A percentile compares a stretch with the other conserved stretches of the same genome.
These are phyloP conservation scores for Cutaneotrichosporon curvatum DNA, from an alignment of 1,284 basidiomycete genomes.

Conservation along the genomic window DNA sequence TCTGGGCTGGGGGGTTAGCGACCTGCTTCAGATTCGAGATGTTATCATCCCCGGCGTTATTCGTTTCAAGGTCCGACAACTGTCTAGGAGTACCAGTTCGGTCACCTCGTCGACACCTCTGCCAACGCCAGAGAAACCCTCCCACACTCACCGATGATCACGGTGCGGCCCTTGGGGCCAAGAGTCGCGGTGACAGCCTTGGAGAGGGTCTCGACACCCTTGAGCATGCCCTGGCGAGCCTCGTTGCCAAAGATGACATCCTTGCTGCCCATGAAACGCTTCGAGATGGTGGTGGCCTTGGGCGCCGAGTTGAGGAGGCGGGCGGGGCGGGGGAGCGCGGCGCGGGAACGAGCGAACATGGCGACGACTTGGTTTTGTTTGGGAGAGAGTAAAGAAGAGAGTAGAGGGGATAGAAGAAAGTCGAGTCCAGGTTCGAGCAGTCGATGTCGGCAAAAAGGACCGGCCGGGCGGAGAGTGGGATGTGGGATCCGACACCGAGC, in stretches of 20 bases:
- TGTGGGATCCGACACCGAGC: background rate
- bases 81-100: too few species aligned
- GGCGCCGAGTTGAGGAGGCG: slow-evolving; percentile 47
- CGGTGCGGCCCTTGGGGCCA: slow-evolving; percentile 95
- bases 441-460: slow-evolving; percentile 11
- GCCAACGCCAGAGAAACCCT: too few species aligned
- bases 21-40: background rate
- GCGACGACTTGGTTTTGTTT: slow-evolving; percentile 17
- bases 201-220: slow-evolving; percentile 91
- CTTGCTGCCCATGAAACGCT: slow-evolving; percentile 67
- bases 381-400: slow-evolving; percentile 5
- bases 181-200: slow-evolving; percentile 92
- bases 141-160: slow-evolving; percentile 72
- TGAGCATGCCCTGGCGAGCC: slow-evolving; percentile 85
- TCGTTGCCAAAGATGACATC: slow-evolving; percentile 97
- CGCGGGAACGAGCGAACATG: slow-evolving; percentile 35
- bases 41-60: too few species aligned
- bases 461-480: background rate
- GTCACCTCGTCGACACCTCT: too few species aligned
- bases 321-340: slow-evolving; percentile 49
- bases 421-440: too few species aligned
- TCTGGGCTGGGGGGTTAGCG: slow-evolving; percentile 52
- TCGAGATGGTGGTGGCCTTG: slow-evolving; percentile 5
- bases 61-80: too few species aligned
- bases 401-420: background rate